These are phyloP conservation scores for Phytopythium ostracodes DNA, from an alignment of 352 stramenopile genomes.

Conservation along the genomic window DNA sequence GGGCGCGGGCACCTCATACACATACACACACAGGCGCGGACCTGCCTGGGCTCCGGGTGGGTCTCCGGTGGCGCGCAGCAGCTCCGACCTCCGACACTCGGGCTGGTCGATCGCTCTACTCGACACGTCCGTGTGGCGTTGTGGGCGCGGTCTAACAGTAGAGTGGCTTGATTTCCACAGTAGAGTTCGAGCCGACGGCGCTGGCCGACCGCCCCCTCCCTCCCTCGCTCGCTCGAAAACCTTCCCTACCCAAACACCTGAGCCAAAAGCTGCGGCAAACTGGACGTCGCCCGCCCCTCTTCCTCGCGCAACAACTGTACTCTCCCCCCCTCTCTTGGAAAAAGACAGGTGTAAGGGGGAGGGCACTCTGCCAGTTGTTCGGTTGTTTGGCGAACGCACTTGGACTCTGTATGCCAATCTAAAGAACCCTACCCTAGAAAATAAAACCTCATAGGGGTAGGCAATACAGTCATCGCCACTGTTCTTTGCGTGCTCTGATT, in stretches of 20 bases:
- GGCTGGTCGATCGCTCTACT: no score
- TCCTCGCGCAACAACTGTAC: conserved; percentile 3
- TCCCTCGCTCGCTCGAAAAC: neutral
- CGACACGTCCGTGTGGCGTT: neutral
- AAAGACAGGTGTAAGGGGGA: neutral
- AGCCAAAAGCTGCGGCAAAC: conserved; percentile 2
- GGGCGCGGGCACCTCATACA: no score
- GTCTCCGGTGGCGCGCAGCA: no score
- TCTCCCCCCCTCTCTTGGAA: neutral
- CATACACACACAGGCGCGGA: no score
- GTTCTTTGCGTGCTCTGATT: neutral
- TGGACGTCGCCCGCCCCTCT: conserved; percentile 8
- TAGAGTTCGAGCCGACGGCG: no score
- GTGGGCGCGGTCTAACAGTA: conserved; percentile 4
- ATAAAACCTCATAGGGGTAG: conserved; percentile 2
- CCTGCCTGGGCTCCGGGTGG: no score
- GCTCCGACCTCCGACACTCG: neutral
- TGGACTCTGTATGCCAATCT: neutral
- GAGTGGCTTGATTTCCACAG: conserved; percentile 7
- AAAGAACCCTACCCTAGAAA: neutral
- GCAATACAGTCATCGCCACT: neutral
- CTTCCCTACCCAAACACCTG: neutral
- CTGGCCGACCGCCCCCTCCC: no score
- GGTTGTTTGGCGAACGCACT: neutral
- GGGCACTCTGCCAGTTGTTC: neutral